Percentiles rank a stretch among this genome's conserved stretches.
These are phyloP conservation scores for Phialophora expanda DNA, from an alignment of 2,329 filamentous ascomycete species.

Conservation along the genomic window DNA sequence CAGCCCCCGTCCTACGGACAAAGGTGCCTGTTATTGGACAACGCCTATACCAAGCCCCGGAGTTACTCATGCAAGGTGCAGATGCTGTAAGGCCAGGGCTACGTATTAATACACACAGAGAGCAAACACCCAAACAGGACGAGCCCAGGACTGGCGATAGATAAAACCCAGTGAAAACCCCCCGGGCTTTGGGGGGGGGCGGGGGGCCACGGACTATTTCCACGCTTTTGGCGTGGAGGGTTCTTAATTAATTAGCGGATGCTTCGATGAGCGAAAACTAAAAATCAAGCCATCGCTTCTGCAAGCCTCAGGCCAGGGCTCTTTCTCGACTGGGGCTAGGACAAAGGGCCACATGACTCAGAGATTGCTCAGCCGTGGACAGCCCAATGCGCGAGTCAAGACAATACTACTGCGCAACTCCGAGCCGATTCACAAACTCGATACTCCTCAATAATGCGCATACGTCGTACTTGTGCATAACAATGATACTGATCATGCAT, in stretches of 20 bases:
- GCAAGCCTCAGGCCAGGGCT: background rate
- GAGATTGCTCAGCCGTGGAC: background rate
- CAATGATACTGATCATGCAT: too few relatives aligned
- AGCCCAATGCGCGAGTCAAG: too few relatives aligned
- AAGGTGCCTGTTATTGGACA: background rate
- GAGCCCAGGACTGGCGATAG: too few relatives aligned
- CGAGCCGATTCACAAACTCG: background rate
- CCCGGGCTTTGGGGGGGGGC: too few relatives aligned
- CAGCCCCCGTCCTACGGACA: background rate
- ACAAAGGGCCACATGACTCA: background rate
- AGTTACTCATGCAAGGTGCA: background rate
- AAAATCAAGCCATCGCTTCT: too few relatives aligned
- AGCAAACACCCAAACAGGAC: background rate
- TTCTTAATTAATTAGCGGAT: too few relatives aligned
- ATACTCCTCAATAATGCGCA: too few relatives aligned
- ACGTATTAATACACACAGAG: background rate
- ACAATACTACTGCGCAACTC: background rate
- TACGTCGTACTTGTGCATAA: too few relatives aligned
- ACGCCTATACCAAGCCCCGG: background rate
- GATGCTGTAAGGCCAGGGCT: background rate
- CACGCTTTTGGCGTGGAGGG: too few relatives aligned
- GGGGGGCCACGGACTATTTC: too few relatives aligned
- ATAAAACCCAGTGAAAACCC: too few relatives aligned
- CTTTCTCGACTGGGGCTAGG: background rate
- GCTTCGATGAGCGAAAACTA: too few relatives aligned